A percentile compares a stretch with the other conserved stretches of the same genome.
Evolutionary conservation across 257 asterid genomes (phyloP).

Genomic region (Fraxinus quadrangulata): DNA sequence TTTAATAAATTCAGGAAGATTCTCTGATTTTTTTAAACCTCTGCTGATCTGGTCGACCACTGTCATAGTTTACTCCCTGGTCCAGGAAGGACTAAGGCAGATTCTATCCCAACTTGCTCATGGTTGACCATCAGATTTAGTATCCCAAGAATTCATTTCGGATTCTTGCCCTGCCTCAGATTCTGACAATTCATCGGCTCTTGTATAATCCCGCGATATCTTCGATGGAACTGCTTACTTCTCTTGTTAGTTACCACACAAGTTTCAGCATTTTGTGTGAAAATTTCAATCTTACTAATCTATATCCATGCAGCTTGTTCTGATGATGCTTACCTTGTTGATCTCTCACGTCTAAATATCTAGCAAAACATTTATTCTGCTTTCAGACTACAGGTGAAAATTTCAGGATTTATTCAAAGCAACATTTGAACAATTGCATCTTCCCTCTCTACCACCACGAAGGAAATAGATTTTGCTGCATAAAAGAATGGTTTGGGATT

Average conservation of each 20-base stretch:
- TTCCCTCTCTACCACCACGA: not conserved
- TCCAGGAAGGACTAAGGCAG: not conserved
- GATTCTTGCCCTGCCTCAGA: not conserved
- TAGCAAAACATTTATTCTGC: not conserved
- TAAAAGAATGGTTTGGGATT: not conserved
- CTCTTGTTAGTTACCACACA: not conserved
- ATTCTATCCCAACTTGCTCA: not conserved
- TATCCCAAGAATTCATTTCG: not conserved
- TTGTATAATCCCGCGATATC: not conserved
- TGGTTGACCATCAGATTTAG: not conserved
- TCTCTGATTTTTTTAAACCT: constrained; percentile 4
- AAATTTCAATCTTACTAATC: not conserved
- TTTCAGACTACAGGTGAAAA: constrained; percentile 3
- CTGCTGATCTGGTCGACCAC: not conserved
- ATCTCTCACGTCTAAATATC: not conserved
- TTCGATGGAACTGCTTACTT: constrained; percentile 1
- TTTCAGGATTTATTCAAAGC: not conserved
- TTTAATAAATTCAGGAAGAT: not conserved
- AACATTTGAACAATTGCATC: not conserved
- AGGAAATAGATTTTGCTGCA: not conserved
- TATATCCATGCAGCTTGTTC: not conserved
- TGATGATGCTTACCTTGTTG: not conserved
- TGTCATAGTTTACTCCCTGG: not conserved
- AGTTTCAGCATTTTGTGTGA: not conserved
- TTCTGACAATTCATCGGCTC: not conserved